Base-by-base conservation (phyloP, 495 filamentous ascomycete species). In the Daldinia decipiens region DNA sequence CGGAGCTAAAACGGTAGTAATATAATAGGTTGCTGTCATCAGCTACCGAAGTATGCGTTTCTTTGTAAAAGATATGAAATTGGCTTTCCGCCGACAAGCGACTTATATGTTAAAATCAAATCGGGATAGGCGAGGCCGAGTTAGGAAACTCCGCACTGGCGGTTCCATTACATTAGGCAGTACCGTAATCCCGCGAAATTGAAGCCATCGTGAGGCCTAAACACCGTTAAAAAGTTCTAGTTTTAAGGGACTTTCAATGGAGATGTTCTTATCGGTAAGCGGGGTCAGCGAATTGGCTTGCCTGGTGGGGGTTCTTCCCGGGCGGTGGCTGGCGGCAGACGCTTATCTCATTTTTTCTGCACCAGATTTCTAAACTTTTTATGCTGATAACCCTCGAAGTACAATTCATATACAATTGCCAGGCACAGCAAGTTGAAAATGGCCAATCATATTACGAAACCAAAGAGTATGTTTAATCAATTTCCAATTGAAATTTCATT, bases 391-490 rank as follows among this genome's bases (percentile, higher is more conserved):
- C 13, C 56, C 1, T 34, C 11, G 7, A 36, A 56, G 53, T 9
- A 32, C n/a, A 19, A 36, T 19, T 34, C 17, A 19, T 6, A 56
- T 56, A 50, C 51, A 21, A 43, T 54, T 67, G 50, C 57, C 7
- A 60, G 52, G n/a, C 31, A 63, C 43, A 54, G 50, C 40, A 66
- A 50, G 8, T 21, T 27, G 4, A 70, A 59, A 63, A 84, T 84
- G 82, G 80, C 79, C 38, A 81, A 81, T 57, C 80, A 80, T 70
- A 82, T 85, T 65, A 86, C 79, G 38, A 87, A 87, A 61, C 84
- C 84, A 4, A 82, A 80, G 66, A 87, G 86, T 86, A 57, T 55
- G 82, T 78, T 24, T 40, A 43, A 52, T 50, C 39, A 29, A 38
- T 31, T 52, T 19, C 36, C 50, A 70, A 53, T n/a, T 27, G 1